Evolutionary conservation across 106 monocot genomes (phyloP).

Genomic region (Apostasia ramifera): DNA sequence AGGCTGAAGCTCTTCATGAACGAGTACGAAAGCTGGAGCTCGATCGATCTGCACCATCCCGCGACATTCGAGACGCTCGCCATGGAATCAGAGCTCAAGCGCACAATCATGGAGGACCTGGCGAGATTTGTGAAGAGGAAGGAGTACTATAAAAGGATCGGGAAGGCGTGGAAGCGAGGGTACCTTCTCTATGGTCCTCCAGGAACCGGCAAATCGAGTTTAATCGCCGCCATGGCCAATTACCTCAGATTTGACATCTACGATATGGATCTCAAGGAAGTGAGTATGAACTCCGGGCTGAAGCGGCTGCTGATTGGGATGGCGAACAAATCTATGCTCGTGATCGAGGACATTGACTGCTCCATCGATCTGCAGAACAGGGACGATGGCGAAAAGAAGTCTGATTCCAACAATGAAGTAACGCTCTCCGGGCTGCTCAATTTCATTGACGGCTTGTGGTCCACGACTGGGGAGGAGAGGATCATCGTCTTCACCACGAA

Average conservation of each 20-base stretch:
- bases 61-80: conserved; percentile 43
- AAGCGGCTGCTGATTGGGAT: conserved; percentile 8
- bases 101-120: conserved; percentile 23
- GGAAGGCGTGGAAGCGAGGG: conserved; percentile 52
- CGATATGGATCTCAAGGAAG: conserved; percentile 18
- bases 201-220: conserved; percentile 51
- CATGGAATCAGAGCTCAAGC: conserved; percentile 30
- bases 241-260: conserved; percentile 22
- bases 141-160: conserved; percentile 27
- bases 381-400: background rate
- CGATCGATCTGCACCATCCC: conserved; percentile 29
- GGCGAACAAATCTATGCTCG: conserved; percentile 16
- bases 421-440: conserved; percentile 18
- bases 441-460: conserved; percentile 16
- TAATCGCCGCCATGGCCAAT: conserved; percentile 68
- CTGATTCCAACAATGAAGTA: background rate
- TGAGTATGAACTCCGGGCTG: background rate
- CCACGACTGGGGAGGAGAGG: conserved; percentile 15
- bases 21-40: conserved; percentile 12
- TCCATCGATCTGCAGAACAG: conserved; percentile 9
- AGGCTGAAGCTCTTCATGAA: conserved; percentile 25
- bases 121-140: conserved; percentile 25
- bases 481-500: conserved; percentile 18
- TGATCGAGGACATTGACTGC: conserved; percentile 26
- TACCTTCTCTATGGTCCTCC: conserved; percentile 54